Conservation (phyloP, 2,329 filamentous ascomycete genomes). For the Phyllosticta paracitricarpa region DNA sequence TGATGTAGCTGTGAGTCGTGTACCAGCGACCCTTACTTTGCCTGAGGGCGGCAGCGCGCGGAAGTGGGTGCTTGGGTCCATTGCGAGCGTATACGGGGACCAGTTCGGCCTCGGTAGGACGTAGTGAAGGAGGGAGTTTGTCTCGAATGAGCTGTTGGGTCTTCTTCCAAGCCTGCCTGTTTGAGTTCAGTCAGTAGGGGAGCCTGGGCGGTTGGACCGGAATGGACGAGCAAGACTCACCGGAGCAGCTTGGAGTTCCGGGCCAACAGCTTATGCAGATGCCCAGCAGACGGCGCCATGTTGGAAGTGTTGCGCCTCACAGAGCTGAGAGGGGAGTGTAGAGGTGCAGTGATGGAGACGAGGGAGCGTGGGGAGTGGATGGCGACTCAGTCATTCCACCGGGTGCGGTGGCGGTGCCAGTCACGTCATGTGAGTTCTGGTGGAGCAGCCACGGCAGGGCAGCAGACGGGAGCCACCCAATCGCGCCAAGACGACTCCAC, state of each 20-base stretch:
- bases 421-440: background rate
- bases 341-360: background rate
- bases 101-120: conserved; percentile 39
- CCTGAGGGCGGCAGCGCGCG: conserved; percentile 51
- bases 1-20: conserved; percentile 43
- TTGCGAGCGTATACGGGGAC: conserved; percentile 52
- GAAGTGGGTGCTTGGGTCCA: conserved; percentile 48
- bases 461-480: too few species aligned
- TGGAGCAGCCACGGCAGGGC: too few species aligned
- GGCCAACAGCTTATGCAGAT: conserved; percentile 30
- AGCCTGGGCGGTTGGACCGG: background rate
- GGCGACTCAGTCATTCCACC: background rate
- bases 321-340: conserved; percentile 7
- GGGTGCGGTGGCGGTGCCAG: background rate
- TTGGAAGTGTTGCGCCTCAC: conserved; percentile 11
- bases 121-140: conserved; percentile 32
- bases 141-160: conserved; percentile 36
- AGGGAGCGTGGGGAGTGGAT: background rate
- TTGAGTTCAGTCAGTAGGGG: background rate
- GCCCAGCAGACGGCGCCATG: conserved; percentile 30
- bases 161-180: conserved; percentile 39
- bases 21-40: conserved; percentile 56
- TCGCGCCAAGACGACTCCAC: too few species aligned
- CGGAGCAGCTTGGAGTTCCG: conserved; percentile 32
- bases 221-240: conserved; percentile 17